Conservation (phyloP, 306 rosid species). For the Rubus idaeus region DNA sequence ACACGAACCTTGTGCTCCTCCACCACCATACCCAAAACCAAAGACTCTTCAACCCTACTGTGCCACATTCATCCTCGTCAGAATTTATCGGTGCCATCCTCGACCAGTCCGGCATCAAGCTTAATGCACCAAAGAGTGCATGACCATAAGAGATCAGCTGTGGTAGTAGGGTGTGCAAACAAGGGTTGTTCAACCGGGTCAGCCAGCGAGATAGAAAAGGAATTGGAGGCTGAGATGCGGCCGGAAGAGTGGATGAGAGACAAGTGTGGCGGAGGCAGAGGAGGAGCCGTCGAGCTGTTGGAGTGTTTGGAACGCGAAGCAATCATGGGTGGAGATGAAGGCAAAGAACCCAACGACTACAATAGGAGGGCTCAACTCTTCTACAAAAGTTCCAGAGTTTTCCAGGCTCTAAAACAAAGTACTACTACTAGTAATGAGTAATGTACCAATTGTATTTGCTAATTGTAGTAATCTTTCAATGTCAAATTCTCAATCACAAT, state of each 20-base stretch:
- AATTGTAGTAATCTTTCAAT: not conserved
- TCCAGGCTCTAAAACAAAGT: conserved; percentile 67
- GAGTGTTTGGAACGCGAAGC: conserved; percentile 84
- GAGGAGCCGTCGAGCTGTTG: conserved; percentile 54
- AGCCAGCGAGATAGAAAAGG: conserved; percentile 39
- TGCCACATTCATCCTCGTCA: conserved; percentile 7
- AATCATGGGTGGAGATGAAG: conserved; percentile 82
- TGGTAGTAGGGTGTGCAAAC: conserved; percentile 32
- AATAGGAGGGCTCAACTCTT: conserved; percentile 77
- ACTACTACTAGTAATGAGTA: not conserved
- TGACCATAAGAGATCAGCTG: not conserved
- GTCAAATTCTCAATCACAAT: not conserved
- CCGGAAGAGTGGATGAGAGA: conserved; percentile 30
- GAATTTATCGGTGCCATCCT: not conserved
- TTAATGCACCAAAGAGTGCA: not conserved
- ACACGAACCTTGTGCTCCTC: conserved; percentile 5
- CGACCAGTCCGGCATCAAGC: not conserved
- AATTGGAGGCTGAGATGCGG: conserved; percentile 49
- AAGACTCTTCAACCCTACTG: not conserved
- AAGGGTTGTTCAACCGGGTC: conserved; percentile 19
- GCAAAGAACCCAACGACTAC: conserved; percentile 68
- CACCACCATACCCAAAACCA: conserved; percentile 1
- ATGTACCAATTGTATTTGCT: not conserved
- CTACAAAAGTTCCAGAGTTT: conserved; percentile 54
- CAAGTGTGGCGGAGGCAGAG: conserved; percentile 47